Percentiles rank a stretch among this genome's conserved stretches.
Evolutionary conservation across 306 rosid species (phyloP).

Genomic region (Carpinus fangiana): DNA sequence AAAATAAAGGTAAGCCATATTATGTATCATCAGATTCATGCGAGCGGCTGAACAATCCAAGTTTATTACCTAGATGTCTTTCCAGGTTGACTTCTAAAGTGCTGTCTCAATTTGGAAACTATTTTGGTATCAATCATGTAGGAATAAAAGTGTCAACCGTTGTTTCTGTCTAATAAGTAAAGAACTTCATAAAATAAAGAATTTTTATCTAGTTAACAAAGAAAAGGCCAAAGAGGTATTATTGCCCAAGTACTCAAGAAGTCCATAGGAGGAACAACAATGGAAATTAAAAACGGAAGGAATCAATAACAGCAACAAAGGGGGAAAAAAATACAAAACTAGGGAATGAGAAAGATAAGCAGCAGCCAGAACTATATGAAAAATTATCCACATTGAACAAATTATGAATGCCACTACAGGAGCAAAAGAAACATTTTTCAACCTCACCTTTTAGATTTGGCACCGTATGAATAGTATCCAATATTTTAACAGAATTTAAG

Average conservation of each 20-base stretch:
- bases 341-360: slow-evolving; percentile 14
- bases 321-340: not conserved
- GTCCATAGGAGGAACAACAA: not conserved
- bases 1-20: not conserved
- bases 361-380: not conserved
- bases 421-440: slow-evolving; percentile 18
- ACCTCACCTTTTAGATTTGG: slow-evolving; percentile 82
- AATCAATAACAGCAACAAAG: slow-evolving; percentile 1
- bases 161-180: not conserved
- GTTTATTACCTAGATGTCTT: not conserved
- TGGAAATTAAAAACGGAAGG: not conserved
- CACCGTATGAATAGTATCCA: slow-evolving; percentile 83
- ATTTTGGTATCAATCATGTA: not conserved
- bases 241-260: not conserved
- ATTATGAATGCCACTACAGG: slow-evolving; percentile 7
- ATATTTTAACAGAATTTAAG: slow-evolving; percentile 69
- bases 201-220: too few relatives aligned
- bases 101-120: not conserved
- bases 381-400: slow-evolving; percentile 25
- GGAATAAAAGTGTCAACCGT: not conserved
- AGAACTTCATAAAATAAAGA: not conserved
- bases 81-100: not conserved
- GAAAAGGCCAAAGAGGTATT: not conserved
- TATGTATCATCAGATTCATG: not conserved
- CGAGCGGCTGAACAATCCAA: not conserved